Conservation (phyloP, 257 asterid genomes). For the Solanum verrucosum region DNA sequence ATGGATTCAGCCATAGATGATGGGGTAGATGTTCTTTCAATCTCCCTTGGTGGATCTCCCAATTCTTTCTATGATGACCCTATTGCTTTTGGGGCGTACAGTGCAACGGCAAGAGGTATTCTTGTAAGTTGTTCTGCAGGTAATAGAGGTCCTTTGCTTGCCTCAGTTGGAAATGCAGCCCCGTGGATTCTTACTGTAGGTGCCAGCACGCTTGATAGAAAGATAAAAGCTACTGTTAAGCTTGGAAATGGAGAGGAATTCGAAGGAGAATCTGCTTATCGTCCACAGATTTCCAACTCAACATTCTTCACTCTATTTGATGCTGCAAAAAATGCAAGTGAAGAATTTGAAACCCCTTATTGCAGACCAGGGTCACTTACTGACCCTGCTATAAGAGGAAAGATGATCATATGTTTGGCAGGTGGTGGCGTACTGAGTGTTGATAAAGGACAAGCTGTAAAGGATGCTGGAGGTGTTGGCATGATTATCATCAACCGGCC, state of each 20-base stretch:
- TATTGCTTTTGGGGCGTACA: too few relatives aligned
- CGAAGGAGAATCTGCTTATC: slow-evolving; percentile 24
- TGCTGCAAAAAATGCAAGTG: neutral
- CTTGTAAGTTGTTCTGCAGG: too few relatives aligned
- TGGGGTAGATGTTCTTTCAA: too few relatives aligned
- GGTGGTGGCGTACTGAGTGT: too few relatives aligned
- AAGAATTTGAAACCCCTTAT: neutral
- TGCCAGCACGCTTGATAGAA: slow-evolving; percentile 33
- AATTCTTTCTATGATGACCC: accelerated
- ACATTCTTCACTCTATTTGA: slow-evolving; percentile 15
- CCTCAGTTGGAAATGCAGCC: neutral
- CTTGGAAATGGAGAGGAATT: slow-evolving; percentile 19
- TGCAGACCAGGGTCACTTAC: slow-evolving; percentile 8
- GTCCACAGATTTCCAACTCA: slow-evolving; percentile 8
- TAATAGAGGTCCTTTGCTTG: accelerated
- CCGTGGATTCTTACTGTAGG: slow-evolving; percentile 50
- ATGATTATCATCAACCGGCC: slow-evolving; percentile 20
- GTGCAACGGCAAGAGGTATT: too few relatives aligned
- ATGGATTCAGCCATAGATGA: too few relatives aligned
- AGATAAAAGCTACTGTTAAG: slow-evolving; percentile 12
- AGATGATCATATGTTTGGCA: slow-evolving; percentile 24
- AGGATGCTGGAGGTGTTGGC: slow-evolving; percentile 31
- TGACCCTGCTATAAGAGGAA: slow-evolving; percentile 20
- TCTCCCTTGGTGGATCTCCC: too few relatives aligned
- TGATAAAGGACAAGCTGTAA: slow-evolving; percentile 27